Percentiles rank a stretch among this genome's conserved stretches.
Evolutionary conservation across 352 stramenopile species (phyloP).

Genomic region (Labyrinthula sp.): DNA sequence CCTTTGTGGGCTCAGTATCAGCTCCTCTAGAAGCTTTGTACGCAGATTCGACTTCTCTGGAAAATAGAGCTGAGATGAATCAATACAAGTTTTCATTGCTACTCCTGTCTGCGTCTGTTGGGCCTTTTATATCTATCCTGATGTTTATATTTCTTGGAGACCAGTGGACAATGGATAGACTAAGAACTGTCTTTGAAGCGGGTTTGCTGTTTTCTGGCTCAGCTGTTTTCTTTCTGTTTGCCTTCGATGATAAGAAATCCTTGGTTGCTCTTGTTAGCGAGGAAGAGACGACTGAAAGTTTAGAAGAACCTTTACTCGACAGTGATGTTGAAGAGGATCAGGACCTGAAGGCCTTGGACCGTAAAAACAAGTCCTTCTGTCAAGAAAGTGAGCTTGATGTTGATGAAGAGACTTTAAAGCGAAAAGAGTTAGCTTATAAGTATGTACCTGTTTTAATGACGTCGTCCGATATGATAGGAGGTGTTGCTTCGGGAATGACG

Average conservation of each 20-base stretch:
- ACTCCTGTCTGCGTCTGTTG: conserved; percentile 29
- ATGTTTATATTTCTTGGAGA: conserved; percentile 38
- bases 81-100: conserved; percentile 35
- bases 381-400: too few species aligned
- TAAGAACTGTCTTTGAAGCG: conserved; percentile 36
- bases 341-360: neutral
- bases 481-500: conserved; percentile 39
- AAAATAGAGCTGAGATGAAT: conserved; percentile 35
- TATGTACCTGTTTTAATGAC: conserved; percentile 38
- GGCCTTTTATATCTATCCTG: conserved; percentile 37
- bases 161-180: conserved; percentile 34
- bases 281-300: neutral
- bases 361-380: conserved; percentile 14
- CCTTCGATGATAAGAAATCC: conserved; percentile 39
- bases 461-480: conserved; percentile 32
- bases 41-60: conserved; percentile 36
- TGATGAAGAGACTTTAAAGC: conserved; percentile 1
- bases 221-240: conserved; percentile 34
- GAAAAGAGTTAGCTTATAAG: conserved; percentile 12
- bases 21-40: conserved; percentile 38
- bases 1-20: conserved; percentile 37
- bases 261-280: neutral
- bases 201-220: conserved; percentile 36
- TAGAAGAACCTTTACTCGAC: too few species aligned
- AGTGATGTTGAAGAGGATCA: neutral